phyloP scores from a whole-genome alignment of 495 filamentous ascomycete species.

The Opeltia flavorubescens region DNA sequence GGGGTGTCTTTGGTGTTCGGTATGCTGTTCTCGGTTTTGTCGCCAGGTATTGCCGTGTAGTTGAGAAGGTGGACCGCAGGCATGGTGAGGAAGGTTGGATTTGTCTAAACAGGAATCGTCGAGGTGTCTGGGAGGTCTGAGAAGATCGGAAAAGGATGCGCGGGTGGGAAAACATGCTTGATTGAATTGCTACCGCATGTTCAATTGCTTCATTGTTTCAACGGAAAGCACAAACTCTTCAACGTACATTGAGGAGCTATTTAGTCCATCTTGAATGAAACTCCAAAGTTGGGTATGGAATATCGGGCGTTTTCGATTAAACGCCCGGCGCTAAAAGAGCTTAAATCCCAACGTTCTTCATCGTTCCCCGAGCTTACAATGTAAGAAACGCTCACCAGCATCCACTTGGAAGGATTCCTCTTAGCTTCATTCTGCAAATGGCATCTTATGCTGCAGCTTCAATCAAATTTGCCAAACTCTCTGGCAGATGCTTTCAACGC shows the following conservation, averaged over 20 bases:
- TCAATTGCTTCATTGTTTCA: not conserved
- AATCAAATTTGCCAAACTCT: conserved; percentile 3
- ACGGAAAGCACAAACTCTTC: too few relatives aligned
- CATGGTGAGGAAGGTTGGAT: not conserved
- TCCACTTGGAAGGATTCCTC: too few relatives aligned
- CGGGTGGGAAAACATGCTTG: not conserved
- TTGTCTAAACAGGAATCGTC: not conserved
- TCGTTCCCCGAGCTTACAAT: not conserved
- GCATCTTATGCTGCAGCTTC: conserved; percentile 4
- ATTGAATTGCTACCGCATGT: not conserved
- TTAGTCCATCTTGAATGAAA: too few relatives aligned
- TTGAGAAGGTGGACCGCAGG: not conserved
- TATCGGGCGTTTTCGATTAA: too few relatives aligned
- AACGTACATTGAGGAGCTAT: too few relatives aligned
- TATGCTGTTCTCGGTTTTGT: not conserved
- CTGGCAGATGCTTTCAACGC: conserved; percentile 1
- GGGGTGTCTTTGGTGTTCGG: not conserved
- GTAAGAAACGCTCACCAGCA: too few relatives aligned
- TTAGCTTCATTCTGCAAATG: conserved; percentile 1
- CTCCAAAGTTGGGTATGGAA: too few relatives aligned
- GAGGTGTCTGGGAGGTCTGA: not conserved
- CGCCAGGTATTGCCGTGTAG: not conserved
- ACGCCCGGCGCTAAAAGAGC: too few relatives aligned
- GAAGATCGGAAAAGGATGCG: not conserved
- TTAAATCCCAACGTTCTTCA: not conserved